Base-by-base conservation (phyloP, 148 eudicot species). In the Fagopyrum homotropicum region DNA sequence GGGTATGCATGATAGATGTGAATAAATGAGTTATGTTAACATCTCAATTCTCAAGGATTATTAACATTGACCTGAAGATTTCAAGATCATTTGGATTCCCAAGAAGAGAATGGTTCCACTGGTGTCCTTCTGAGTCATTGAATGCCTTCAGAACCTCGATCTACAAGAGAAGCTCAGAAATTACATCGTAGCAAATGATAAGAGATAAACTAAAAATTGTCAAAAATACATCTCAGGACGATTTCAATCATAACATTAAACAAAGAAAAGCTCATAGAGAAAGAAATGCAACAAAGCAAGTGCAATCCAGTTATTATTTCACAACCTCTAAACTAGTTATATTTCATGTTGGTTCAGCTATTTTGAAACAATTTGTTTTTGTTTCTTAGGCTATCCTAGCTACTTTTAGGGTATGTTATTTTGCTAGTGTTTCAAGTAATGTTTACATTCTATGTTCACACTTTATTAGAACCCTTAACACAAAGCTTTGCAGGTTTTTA, bases 31-130 rank as follows among this genome's bases (percentile, higher is more conserved):
- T 30, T 35, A 9, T 5, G 14, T 43, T 6, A 40, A 66, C 16
- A 30, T 30, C 15, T 66, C 26, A 22, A 22, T 22, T 22, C 26
- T 22, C 47, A 66, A 66, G 47, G 46, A 66, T 66, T 73, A 66
- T 66, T 73, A 11, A 68, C 60, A 80, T 80, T 70, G 77, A 93
- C 98, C 93, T 91, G 87, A 84, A 95, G 72, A 97, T 95, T 84
- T 95, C 99, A 35, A 89, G 84, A 79, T 95, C 99, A 79, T 81
- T 92, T 77, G 99, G 99, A 76, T 92, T 95, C 64, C 99, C 99
- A 84, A 95, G 92, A 74, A 95, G 89, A 80, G 99, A 95, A 78
- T 90, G 84, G 76, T 95, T 95, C 99, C 99, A 95, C 77, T 85
- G 97, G 44, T 97, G 91, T 78, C 99, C 97, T 84, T 92, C 99